Evolutionary conservation across 768 basidiomycete genomes (phyloP), one percentile per base, ranked within the genome.

Genomic region (Tulasnella sp.): DNA sequence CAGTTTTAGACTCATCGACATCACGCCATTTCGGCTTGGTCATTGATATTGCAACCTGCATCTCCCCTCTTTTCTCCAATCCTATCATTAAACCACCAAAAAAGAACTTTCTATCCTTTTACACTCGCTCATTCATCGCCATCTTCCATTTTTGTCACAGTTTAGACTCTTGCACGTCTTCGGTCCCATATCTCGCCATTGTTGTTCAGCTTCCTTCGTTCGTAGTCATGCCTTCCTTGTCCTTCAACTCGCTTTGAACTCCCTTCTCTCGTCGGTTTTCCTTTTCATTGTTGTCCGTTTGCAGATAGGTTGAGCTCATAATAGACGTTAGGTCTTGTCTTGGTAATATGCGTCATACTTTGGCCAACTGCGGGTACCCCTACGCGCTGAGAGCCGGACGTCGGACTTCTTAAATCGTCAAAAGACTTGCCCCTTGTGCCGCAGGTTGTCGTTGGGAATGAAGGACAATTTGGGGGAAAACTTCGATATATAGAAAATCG

Each of bases 321-420:
- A 51, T 51, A 67, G 61, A 67, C 61, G 61, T 32, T 67, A 67
- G 61, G 61, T 67, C 61, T 67, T 67, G 26, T 67, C 61, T 67
- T 67, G 61, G 23, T 67, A 9, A 51, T 23, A 51, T 51, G 10
- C 20, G 23, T 20, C 18, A 20, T 23, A 51, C 9, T 3, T 23
- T 23, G 0, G 20, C 15, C 23, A 51, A 51, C 48, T 51, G 20
- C 48, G 5, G 48, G 23, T 51, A 1, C 48, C 9, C 20, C 23
- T 51, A 23, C 48, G 48, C 48, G 4, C 20, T 51, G 48, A 23
- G 48, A 20, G 48, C 48, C 48, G 16, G 48, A 23, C 3, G 20
- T 51, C 10, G 18, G 15, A 48, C 46, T 20, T 23, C 5, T 23
- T 3, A 23, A 20, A 9, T 51, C 15, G 46, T 48, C 46, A 20